These are phyloP conservation scores for Calonectria crousiana DNA, from an alignment of 2,329 filamentous ascomycete species.

Conservation along the genomic window DNA sequence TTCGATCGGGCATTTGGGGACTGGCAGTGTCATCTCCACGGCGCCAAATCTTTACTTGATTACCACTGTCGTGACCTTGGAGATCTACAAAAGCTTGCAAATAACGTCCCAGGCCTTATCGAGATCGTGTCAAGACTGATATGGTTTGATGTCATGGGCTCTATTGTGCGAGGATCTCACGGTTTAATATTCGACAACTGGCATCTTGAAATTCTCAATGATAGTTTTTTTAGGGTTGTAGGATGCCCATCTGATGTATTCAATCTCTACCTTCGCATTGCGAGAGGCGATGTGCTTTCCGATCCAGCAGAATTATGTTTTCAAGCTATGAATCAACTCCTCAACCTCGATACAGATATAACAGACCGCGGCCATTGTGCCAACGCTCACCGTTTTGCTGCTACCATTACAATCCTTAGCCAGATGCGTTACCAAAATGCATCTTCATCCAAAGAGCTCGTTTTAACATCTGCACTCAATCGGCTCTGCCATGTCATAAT, in stretches of 20 bases:
- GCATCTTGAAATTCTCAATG: constrained; percentile 51
- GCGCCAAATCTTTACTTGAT: constrained; percentile 55
- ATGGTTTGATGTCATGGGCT: constrained; percentile 55
- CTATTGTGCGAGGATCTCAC: constrained; percentile 34
- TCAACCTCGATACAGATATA: constrained; percentile 29
- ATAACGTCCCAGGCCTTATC: constrained; percentile 49
- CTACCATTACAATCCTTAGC: constrained; percentile 48
- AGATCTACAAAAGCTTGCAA: constrained; percentile 50
- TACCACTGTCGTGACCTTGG: constrained; percentile 50
- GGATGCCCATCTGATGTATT: constrained; percentile 54
- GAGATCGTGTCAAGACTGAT: constrained; percentile 54
- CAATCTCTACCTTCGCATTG: constrained; percentile 50
- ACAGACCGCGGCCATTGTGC: constrained; percentile 40
- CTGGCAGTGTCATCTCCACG: constrained; percentile 54
- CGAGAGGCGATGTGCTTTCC: constrained; percentile 34
- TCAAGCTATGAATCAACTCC: constrained; percentile 44
- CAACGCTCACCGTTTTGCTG: constrained; percentile 52
- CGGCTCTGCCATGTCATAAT: constrained; percentile 51
- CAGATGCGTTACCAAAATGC: not conserved
- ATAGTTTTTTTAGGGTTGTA: constrained; percentile 51
- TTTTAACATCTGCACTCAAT: constrained; percentile 48
- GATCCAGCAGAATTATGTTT: constrained; percentile 35
- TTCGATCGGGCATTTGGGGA: constrained; percentile 55
- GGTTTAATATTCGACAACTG: constrained; percentile 54
- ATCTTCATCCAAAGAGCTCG: not conserved